phyloP scores from a whole-genome alignment of 768 basidiomycete species.

The Dentipellis fragilis region DNA sequence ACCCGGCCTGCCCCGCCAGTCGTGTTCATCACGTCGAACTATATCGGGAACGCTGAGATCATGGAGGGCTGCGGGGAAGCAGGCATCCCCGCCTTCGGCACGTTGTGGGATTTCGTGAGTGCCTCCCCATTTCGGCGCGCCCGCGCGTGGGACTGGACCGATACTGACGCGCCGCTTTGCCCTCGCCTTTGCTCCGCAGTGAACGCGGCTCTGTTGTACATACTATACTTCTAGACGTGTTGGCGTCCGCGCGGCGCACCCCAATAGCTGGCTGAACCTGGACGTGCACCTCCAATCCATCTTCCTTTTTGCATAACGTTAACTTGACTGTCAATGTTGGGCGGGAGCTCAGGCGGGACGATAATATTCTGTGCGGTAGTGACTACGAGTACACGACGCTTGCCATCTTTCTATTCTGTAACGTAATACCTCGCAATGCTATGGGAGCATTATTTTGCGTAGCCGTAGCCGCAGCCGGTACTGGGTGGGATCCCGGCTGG shows the following conservation, averaged over 20 bases:
- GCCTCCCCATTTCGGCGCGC: not conserved
- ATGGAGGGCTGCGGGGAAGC: constrained; percentile 29
- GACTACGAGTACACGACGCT: not conserved
- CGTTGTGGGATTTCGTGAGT: constrained; percentile 17
- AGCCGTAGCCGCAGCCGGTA: not conserved
- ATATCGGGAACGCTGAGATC: constrained; percentile 29
- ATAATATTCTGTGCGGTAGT: not conserved
- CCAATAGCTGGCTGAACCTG: not conserved
- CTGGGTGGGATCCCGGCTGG: too few species aligned
- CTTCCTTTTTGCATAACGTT: not conserved
- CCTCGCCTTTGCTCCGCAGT: not conserved
- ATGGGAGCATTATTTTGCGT: not conserved
- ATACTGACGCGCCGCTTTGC: not conserved
- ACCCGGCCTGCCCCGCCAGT: constrained; percentile 15
- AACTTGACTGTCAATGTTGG: not conserved
- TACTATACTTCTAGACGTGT: not conserved
- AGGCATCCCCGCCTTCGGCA: constrained; percentile 28
- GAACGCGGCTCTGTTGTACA: not conserved
- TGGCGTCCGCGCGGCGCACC: not conserved
- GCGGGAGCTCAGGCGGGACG: not conserved
- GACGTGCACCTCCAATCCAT: not conserved
- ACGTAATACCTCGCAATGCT: not conserved
- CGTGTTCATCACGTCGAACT: constrained; percentile 35
- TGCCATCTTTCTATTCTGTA: not conserved
- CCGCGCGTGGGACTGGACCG: not conserved